Evolutionary conservation across 2,329 filamentous ascomycete species (phyloP), one percentile per base, ranked within the genome.

Genomic region (Fusarium devonianum): DNA sequence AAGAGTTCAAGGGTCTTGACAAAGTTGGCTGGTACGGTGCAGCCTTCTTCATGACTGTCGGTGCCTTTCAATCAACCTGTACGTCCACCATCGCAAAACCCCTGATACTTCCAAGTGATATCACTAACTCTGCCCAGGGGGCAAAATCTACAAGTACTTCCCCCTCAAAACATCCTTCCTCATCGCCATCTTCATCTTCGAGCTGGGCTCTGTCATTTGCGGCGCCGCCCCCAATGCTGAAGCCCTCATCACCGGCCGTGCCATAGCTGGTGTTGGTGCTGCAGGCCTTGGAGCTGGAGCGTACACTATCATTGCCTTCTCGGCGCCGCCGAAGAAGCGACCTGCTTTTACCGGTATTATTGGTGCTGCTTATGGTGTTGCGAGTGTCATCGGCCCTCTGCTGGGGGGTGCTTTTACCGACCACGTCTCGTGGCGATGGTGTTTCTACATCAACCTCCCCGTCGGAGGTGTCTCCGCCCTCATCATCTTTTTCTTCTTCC

Each of bases 11-110:
- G 47, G 72, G 76, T 36, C 73, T 83, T 13, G 72, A 75, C 25
- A 77, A 83, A 53, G 75, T 82, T 10, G 77, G 78, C 16, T 86
- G 83, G 83, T 86, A 86, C 57, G 81, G 80, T 2, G 75, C 79
- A 12, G 78, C 78, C 30, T 83, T 78, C 58, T 80, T 81, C 66
- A 70, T 81, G 58, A 78, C 76, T 2, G 63, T 77, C 21, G 77
- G 73, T 8, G 70, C 69, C 48, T 72, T 76, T 59, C 75, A 78
- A 61, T 73, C 75, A 32, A 70, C 71, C 12, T 78, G 73, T 72
- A 67, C 51, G 69, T 61, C 17, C 5, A 12, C 19, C 9, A n/a
- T n/a, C 14, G 64, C 32, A 38, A 11, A n/a, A 17, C 41, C 14
- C 25, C 14, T 56, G 62, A 14, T 10, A 7, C 10, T 2, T 4